phyloP scores from a whole-genome alignment of 495 filamentous ascomycete genomes.

The Echria macrotheca region DNA sequence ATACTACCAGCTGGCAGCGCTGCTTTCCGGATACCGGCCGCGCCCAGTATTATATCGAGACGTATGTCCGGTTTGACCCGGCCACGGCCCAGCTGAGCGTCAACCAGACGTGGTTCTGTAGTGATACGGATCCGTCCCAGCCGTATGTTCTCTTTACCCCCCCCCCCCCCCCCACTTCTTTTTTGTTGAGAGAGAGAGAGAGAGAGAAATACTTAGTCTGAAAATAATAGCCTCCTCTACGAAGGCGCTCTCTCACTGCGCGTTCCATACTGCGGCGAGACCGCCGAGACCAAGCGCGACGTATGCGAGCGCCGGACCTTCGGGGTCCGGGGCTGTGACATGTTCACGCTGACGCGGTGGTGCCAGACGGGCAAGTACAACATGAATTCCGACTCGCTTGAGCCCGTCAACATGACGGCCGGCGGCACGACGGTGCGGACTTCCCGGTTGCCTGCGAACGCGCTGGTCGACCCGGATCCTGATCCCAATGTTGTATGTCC shows the following conservation, averaged over 20 bases:
- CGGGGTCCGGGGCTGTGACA: background rate
- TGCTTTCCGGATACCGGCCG: background rate
- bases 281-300: background rate
- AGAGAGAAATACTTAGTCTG: background rate
- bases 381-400: background rate
- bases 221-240: background rate
- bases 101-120: conserved; percentile 9
- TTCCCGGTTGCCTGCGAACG: background rate
- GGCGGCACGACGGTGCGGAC: background rate
- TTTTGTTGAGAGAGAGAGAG: background rate
- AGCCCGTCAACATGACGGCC: background rate
- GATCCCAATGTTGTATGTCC: background rate
- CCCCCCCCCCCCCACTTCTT: background rate
- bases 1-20: background rate
- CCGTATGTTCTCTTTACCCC: background rate
- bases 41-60: background rate
- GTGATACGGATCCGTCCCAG: background rate
- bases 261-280: background rate
- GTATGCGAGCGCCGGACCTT: background rate
- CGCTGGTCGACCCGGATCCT: background rate
- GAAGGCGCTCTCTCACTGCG: background rate
- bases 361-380: background rate
- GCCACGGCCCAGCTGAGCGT: background rate
- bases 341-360: background rate
- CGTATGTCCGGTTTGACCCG: background rate